Conservation (phyloP, 2,329 filamentous ascomycete species). For the Cladosporium sp. region DNA sequence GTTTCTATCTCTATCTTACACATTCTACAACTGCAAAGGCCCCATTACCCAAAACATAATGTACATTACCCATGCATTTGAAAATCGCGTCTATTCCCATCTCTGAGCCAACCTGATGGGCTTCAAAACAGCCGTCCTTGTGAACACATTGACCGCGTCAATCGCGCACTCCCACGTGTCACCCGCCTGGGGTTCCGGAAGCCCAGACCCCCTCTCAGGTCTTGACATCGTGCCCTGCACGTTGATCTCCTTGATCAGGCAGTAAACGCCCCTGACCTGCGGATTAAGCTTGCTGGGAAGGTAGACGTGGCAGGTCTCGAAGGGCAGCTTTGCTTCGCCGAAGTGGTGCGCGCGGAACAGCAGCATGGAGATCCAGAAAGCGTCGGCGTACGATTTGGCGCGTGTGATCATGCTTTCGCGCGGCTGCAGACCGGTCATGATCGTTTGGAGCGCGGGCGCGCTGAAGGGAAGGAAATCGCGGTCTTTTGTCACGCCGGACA, state of each 20-base stretch:
- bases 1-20: too few species aligned
- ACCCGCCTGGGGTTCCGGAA: slow-evolving; percentile 28
- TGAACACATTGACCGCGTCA: slow-evolving; percentile 33
- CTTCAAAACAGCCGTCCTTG: slow-evolving; percentile 26
- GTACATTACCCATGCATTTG: too few species aligned
- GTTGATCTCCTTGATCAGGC: slow-evolving; percentile 23
- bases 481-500: slow-evolving; percentile 16
- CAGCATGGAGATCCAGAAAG: slow-evolving; percentile 50
- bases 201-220: slow-evolving; percentile 14
- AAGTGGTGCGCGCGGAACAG: slow-evolving; percentile 56
- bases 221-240: slow-evolving; percentile 16
- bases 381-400: slow-evolving; percentile 32
- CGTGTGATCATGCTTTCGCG: slow-evolving; percentile 40
- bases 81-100: slow-evolving; percentile 2
- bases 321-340: slow-evolving; percentile 47
- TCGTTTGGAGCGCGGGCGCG: slow-evolving; percentile 41
- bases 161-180: slow-evolving; percentile 46
- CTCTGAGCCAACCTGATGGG: slow-evolving; percentile 35
- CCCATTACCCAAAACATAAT: too few species aligned
- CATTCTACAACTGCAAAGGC: too few species aligned
- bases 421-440: slow-evolving; percentile 43
- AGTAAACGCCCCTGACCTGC: background rate
- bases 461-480: slow-evolving; percentile 47
- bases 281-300: slow-evolving; percentile 18
- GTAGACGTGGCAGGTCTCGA: slow-evolving; percentile 37